Conservation (phyloP, 192 early-diverging fungal genomes). For the Linderina pennispora region DNA sequence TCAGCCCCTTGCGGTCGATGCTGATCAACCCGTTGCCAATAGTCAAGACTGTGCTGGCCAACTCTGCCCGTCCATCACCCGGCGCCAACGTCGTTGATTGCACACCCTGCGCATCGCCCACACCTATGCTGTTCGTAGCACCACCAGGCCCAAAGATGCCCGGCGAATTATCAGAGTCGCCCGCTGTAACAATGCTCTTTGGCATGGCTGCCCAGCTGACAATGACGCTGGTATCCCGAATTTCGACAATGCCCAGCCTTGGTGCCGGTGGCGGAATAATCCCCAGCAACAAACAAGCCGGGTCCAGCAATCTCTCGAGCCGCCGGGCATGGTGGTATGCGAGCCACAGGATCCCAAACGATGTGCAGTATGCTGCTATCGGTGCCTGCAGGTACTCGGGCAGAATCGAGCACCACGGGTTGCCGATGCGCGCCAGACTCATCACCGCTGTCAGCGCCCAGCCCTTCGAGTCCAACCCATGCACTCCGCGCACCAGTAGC, state of each 20-base stretch:
- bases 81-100: too few relatives aligned
- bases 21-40: background rate
- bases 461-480: conserved; percentile 37
- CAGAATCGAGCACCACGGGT: conserved; percentile 40
- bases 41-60: background rate
- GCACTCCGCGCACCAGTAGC: conserved; percentile 38
- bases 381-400: conserved; percentile 38
- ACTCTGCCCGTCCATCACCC: conserved; percentile 1
- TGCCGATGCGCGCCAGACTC: conserved; percentile 25
- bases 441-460: conserved; percentile 34
- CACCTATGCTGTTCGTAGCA: too few relatives aligned
- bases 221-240: conserved; percentile 16
- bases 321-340: conserved; percentile 30
- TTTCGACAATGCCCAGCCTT: conserved; percentile 22
- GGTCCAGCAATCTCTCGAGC: conserved; percentile 36
- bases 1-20: conserved; percentile 13
- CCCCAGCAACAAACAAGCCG: conserved; percentile 24
- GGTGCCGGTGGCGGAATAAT: conserved; percentile 31
- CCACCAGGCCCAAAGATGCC: too few relatives aligned
- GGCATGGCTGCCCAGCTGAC: conserved; percentile 26
- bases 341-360: conserved; percentile 40
- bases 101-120: too few relatives aligned
- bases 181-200: too few relatives aligned
- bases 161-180: too few relatives aligned
- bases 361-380: conserved; percentile 41